A percentile compares a stretch with the other conserved stretches of the same genome.
phyloP scores from a whole-genome alignment of 73 alveolate species.

The Paramecium biaurelia region DNA sequence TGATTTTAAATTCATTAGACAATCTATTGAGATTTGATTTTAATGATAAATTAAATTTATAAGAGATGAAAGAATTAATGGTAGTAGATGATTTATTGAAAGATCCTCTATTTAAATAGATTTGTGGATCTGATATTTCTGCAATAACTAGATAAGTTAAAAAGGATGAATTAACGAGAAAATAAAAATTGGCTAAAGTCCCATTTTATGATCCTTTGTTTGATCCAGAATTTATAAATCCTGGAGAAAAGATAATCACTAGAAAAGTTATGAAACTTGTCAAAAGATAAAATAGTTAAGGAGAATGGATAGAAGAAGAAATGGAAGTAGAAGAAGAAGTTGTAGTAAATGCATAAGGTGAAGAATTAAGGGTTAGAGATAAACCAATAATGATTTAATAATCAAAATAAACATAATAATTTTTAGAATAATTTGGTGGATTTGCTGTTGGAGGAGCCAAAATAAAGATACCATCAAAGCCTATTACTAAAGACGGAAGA shows the following conservation, averaged over 20 bases:
- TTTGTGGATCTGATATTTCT: constrained; percentile 47
- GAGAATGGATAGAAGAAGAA: constrained; percentile 65
- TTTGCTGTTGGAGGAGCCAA: constrained; percentile 66
- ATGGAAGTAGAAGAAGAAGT: constrained; percentile 62
- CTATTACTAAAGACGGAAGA: constrained; percentile 37
- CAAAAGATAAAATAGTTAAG: constrained; percentile 47
- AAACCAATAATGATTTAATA: constrained; percentile 48
- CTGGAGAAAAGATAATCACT: constrained; percentile 52
- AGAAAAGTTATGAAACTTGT: constrained; percentile 55
- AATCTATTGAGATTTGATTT: constrained; percentile 53
- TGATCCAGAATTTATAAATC: constrained; percentile 57
- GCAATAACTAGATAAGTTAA: constrained; percentile 47
- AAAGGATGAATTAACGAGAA: constrained; percentile 52
- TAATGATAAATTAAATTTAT: constrained; percentile 32
- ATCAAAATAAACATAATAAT: constrained; percentile 40
- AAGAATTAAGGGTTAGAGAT: constrained; percentile 55
- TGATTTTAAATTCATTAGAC: constrained; percentile 18
- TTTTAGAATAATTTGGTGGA: constrained; percentile 58
- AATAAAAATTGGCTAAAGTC: constrained; percentile 8
- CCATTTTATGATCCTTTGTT: constrained; percentile 57
- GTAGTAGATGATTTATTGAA: constrained; percentile 50
- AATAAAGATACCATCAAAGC: constrained; percentile 53
- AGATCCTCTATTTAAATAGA: constrained; percentile 61
- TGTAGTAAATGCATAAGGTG: constrained; percentile 54
- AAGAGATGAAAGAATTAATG: constrained; percentile 47